Evolutionary conservation across 2,329 filamentous ascomycete species (phyloP).

Genomic region (Waltergamsia citrina): DNA sequence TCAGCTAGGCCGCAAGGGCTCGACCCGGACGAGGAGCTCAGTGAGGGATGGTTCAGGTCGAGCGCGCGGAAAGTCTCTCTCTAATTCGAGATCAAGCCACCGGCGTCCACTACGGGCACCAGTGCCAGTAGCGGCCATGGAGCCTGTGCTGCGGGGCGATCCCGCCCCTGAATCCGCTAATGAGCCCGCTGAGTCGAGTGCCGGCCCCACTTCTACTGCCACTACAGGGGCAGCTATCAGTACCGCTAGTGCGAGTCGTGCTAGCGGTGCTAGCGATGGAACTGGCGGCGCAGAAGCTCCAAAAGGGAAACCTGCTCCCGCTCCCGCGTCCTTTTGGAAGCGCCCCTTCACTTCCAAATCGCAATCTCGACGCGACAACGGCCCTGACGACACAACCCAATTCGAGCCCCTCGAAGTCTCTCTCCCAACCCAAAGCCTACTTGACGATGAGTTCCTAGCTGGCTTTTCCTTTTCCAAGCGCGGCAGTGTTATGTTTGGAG

Average conservation of each 20-base stretch:
- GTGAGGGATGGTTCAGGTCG: too few species aligned
- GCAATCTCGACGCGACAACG: not conserved
- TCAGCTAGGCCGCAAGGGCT: too few species aligned
- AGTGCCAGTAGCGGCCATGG: constrained; percentile 10
- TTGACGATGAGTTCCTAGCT: constrained; percentile 49
- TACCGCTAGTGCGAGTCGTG: not conserved
- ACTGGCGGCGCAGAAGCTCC: too few species aligned
- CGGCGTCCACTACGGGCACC: constrained; percentile 15
- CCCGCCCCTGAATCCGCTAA: constrained; percentile 10
- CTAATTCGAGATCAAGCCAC: too few species aligned
- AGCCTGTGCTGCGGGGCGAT: constrained; percentile 15
- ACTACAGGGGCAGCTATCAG: not conserved
- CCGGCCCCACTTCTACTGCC: not conserved
- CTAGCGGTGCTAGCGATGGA: not conserved
- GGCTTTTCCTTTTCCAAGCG: constrained; percentile 52
- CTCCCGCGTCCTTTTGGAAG: not conserved
- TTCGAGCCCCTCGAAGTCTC: constrained; percentile 44
- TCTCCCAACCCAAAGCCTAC: constrained; percentile 46
- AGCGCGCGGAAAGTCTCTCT: too few species aligned
- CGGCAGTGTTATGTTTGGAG: constrained; percentile 53
- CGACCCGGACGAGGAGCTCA: too few species aligned
- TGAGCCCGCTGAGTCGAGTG: not conserved
- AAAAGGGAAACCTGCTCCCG: too few species aligned
- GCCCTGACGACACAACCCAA: constrained; percentile 4
- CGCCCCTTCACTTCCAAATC: not conserved